Base-by-base conservation (phyloP, 1,284 basidiomycete genomes). In the Phellinidium pouzarii region DNA sequence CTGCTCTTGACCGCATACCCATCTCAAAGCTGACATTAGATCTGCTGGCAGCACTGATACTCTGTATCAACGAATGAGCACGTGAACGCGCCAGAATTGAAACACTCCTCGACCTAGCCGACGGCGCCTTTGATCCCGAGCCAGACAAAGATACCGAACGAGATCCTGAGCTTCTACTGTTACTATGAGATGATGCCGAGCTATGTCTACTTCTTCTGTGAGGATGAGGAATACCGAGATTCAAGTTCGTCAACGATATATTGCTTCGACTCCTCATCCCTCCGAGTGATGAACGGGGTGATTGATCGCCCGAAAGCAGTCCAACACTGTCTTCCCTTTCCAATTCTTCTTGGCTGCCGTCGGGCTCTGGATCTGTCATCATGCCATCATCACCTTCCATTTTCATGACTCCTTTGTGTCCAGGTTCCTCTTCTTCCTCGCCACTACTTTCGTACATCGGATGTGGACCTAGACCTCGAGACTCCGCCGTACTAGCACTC, bases 291-390 rank as follows among this genome's bases (percentile, higher is more conserved):
- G 73, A 71, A 31, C 74, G 72, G 3, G 82, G 83, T 59, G 80
- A 82, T 11, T 76, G 73, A 1, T 67, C 68, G 38, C 70, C 65
- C 50, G 74, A 76, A 29, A 90, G 67, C 11, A 74, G 61, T 12
- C 85, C 87, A 45, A 90, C 79, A 48, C 76, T 75, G 60, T 89
- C 86, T 46, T 87, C 83, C 27, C 75, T 73, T 64, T 89, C 85
- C 8, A 75, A 81, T 46, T 74, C 78, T 57, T 80, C 80, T 27
- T 78, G 68, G 6, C 74, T 74, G 3, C 76, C 76, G 52, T 78
- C 76, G 8, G 74, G 73, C 52, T 75, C 76, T 1, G 75, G 75
- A 37, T 76, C 72, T 54, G 76, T 76, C 68, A 77, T 70, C 64
- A 73, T 72, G 20, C 37, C 44, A 12, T 44, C 56, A 22, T 63